Evolutionary conservation across 495 filamentous ascomycete species (phyloP).

Genomic region (Trichoderma gamsii): DNA sequence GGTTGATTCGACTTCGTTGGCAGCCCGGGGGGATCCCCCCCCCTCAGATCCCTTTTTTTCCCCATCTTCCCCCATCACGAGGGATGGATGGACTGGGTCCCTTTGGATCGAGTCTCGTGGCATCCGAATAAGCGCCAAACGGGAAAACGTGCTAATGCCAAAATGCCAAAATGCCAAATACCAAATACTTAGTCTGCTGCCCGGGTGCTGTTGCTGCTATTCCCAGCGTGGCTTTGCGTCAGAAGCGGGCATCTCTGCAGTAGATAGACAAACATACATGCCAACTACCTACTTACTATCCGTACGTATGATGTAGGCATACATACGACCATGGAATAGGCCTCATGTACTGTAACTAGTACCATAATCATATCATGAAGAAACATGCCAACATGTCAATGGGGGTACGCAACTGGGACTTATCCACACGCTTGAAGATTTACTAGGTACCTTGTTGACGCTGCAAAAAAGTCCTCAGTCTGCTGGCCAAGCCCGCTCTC

Average conservation of each 20-base stretch:
- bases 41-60: too few species aligned
- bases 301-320: too few species aligned
- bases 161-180: neutral
- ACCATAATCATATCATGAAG: too few species aligned
- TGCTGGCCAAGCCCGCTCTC: neutral
- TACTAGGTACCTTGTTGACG: neutral
- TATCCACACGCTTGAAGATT: slow-evolving; percentile 8
- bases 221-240: slow-evolving; percentile 9
- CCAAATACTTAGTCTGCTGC: neutral
- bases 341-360: too few species aligned
- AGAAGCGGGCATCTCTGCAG: neutral
- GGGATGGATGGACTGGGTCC: too few species aligned
- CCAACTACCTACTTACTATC: neutral
- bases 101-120: too few species aligned
- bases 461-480: neutral
- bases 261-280: neutral
- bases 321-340: too few species aligned
- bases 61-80: too few species aligned
- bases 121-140: too few species aligned
- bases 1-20: neutral
- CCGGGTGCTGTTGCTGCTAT: neutral
- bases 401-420: neutral
- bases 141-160: neutral
- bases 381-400: too few species aligned
- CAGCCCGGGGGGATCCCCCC: too few species aligned